Conservation (phyloP, 768 basidiomycete genomes). For the Rhodosporidiobolus odoratus region DNA sequence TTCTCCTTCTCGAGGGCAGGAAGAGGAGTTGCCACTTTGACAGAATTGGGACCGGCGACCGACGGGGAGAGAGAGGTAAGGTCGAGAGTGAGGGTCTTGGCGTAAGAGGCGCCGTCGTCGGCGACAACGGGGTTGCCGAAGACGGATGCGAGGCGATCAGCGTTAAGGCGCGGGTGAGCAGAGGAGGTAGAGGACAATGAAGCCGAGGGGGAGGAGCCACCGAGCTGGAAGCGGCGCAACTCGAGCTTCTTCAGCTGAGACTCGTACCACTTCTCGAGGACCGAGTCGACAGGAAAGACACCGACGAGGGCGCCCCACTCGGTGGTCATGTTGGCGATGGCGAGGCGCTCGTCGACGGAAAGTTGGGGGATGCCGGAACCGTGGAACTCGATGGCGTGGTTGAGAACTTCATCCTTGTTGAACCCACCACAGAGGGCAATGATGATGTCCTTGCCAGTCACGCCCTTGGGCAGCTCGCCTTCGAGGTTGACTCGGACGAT, state of each 20-base stretch:
- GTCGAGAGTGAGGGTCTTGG: constrained; percentile 82
- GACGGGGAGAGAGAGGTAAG: constrained; percentile 90
- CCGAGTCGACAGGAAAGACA: constrained; percentile 85
- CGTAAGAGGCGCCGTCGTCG: constrained; percentile 72
- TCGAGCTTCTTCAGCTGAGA: constrained; percentile 65
- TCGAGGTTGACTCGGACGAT: constrained; percentile 90
- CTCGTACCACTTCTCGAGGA: constrained; percentile 81
- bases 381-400: constrained; percentile 91
- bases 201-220: constrained; percentile 39
- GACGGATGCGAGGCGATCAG: constrained; percentile 62
- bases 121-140: constrained; percentile 55
- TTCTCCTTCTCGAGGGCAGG: constrained; percentile 67
- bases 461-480: constrained; percentile 75
- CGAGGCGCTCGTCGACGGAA: constrained; percentile 82
- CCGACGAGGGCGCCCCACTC: constrained; percentile 98
- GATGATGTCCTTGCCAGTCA: constrained; percentile 97
- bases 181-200: constrained; percentile 42
- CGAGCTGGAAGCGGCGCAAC: constrained; percentile 64
- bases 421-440: constrained; percentile 93
- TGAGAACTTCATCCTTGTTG: constrained; percentile 93
- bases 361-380: constrained; percentile 77
- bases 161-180: constrained; percentile 79
- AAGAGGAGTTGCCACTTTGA: constrained; percentile 91
- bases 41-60: constrained; percentile 94
- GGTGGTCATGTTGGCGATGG: constrained; percentile 95